Evolutionary conservation across 2,329 filamentous ascomycete species (phyloP), one percentile per base, ranked within the genome.

Genomic region (Apiospora arundinis): DNA sequence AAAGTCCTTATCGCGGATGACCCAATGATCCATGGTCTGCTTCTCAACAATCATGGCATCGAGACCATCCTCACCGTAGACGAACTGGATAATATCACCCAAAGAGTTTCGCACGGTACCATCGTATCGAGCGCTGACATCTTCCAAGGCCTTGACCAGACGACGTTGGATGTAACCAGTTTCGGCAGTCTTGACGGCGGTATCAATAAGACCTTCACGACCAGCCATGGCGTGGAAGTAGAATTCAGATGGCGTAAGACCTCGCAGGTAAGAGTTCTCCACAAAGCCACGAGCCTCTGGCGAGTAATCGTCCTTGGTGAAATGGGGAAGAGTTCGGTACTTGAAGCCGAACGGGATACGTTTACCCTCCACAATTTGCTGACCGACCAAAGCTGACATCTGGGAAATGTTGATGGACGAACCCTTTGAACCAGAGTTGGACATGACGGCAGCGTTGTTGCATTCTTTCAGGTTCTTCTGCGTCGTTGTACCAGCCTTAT

Each of bases 171-270:
- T 99, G 82, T 99, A 99, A 84, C 96, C 96, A 71, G 97, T 99
- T 83, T 99, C 97, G 25, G 96, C 96, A 75, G 96, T 99, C 89
- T 99, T 99, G 84, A 99, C 97, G 75, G 96, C 96, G 69, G 96
- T 99, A 88, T 99, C 96, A 77, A 99, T 99, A 70, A 99, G 88
- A 97, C 96, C 96, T 85, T 99, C 96, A 86, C 96, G 92, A 94
- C 96, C 96, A 87, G 96, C 96, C 96, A 99, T 99, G 80, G 96
- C 96, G 89, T 99, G 96, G 89, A 99, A 99, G 86, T 98, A 99
- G 85, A 99, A 99, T 77, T 99, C 96, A 0, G 93, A 92, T 0
- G 96, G 96, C 0, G 97, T 99, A 72, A 99, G 85, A 70, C 96
- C 96, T 86, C 96, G 93, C 16, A 99, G 90, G 78, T 99, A 99